Base-by-base conservation (phyloP, 345 rosid species). In the Populus pruinosa region DNA sequence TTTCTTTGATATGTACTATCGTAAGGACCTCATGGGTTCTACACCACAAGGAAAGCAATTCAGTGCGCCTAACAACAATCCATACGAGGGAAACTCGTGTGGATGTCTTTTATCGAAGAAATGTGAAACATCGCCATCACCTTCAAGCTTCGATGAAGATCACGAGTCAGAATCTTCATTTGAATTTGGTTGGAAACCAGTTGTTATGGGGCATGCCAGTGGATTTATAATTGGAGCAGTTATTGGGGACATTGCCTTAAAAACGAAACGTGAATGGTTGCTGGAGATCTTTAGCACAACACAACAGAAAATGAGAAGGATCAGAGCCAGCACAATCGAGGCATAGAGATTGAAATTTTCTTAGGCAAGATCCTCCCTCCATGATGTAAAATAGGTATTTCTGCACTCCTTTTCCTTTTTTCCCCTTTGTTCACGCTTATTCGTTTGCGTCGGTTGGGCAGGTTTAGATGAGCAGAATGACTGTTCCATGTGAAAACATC, bases 11-110 rank as follows among this genome's bases (percentile, higher is more conserved):
- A 43, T 65, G 29, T 75, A 4, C 71, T 2, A 11, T 8, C 3
- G 4, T n/a, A 47, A 75, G 29, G 21, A 47, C 21, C 62, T 65
- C 1, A 21, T 5, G 18, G 71, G 77, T 5, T 6, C 44, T 3
- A 65, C 44, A 65, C 71, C 70, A 11, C 5, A 1, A 12, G 77
- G 77, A 14, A 74, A 74, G 11, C 70, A 44, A 7, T 74, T 64
- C 21, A 56, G 66, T 5, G 64, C 44, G 18, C 47, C 65, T 44
- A 10, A 75, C 8, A 75, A 44, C 43, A 49, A 18, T 11, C 47
- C 71, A 2, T 65, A 65, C 2, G 41, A 9, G 16, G 36, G 13
- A 13, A 75, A 47, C 25, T 12, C 31, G 44, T 44, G 55, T 16
- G 49, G 67, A 2, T 13, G 23, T 12, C 68, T 66, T 16, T n/a